Percentiles rank a stretch among this genome's conserved stretches.
Conservation (phyloP, 2,329 filamentous ascomycete species). For the Fusarium succisae region DNA sequence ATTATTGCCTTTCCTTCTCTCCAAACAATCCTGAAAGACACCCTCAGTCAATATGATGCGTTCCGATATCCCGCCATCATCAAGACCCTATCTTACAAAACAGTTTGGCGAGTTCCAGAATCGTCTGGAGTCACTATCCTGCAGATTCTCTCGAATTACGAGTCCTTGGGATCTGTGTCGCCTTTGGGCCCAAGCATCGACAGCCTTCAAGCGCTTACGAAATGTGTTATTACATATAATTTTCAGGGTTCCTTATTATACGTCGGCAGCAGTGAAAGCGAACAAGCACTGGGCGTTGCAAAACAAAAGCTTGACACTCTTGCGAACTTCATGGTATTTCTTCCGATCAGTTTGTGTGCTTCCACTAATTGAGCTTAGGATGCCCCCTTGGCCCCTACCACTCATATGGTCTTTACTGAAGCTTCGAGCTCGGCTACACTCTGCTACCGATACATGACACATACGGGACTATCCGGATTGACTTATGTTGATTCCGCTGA, state of each 20-base stretch:
- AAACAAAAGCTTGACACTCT: slow-evolving; percentile 36
- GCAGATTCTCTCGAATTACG: slow-evolving; percentile 28
- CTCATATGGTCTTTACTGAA: slow-evolving; percentile 41
- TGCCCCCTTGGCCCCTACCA: not conserved
- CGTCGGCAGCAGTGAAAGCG: slow-evolving; percentile 34
- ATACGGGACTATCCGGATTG: slow-evolving; percentile 37
- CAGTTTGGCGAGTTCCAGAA: slow-evolving; percentile 42
- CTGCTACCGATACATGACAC: slow-evolving; percentile 41
- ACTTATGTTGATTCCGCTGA: slow-evolving; percentile 38
- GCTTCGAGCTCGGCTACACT: slow-evolving; percentile 6
- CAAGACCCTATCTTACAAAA: slow-evolving; percentile 22
- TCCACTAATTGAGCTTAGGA: slow-evolving; percentile 30
- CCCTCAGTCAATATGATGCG: slow-evolving; percentile 18
- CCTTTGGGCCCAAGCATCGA: slow-evolving; percentile 11
- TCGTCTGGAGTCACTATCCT: slow-evolving; percentile 3
- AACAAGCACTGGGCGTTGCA: slow-evolving; percentile 15
- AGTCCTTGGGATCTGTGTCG: slow-evolving; percentile 18
- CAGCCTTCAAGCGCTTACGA: not conserved
- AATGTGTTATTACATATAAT: slow-evolving; percentile 44
- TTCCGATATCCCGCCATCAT: slow-evolving; percentile 39
- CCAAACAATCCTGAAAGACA: not conserved
- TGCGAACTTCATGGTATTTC: slow-evolving; percentile 24
- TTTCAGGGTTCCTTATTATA: slow-evolving; percentile 42
- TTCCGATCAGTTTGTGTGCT: not conserved
- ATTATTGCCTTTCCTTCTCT: slow-evolving; percentile 39